phyloP scores from a whole-genome alignment of 1,284 basidiomycete genomes.

The Xanthoconium separans region DNA sequence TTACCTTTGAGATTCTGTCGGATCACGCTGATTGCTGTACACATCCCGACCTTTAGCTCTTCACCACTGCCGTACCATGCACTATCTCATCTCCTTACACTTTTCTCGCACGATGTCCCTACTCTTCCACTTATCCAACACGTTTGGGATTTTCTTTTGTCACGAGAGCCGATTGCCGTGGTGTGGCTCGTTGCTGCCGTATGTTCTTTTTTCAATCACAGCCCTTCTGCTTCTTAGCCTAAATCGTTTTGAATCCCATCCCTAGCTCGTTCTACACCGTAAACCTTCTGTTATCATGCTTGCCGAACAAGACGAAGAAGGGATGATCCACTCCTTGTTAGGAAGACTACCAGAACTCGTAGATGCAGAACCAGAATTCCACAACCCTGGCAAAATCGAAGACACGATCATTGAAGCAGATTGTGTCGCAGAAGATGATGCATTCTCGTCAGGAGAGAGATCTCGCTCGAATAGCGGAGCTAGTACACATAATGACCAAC shows the following conservation, averaged over 20 bases:
- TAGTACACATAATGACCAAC: background rate
- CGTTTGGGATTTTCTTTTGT: constrained; percentile 85
- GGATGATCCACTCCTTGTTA: constrained; percentile 84
- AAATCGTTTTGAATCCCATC: constrained; percentile 5
- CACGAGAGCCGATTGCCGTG: constrained; percentile 75
- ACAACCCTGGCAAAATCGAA: background rate
- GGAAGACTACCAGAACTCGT: constrained; percentile 67
- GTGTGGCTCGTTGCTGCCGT: constrained; percentile 86
- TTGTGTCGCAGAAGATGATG: background rate
- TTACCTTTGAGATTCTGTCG: constrained; percentile 8
- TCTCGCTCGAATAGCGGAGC: background rate
- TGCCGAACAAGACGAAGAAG: constrained; percentile 67
- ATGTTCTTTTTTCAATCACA: constrained; percentile 29
- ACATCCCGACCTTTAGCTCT: constrained; percentile 33
- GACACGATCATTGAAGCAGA: background rate
- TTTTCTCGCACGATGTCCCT: constrained; percentile 90
- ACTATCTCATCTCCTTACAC: constrained; percentile 85
- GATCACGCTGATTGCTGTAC: constrained; percentile 2
- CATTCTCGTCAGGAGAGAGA: background rate
- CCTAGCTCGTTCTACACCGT: constrained; percentile 59
- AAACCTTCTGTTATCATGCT: constrained; percentile 58
- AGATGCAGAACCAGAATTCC: constrained; percentile 39
- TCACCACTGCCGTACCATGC: constrained; percentile 83
- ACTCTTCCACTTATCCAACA: constrained; percentile 83
- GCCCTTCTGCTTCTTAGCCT: background rate